Evolutionary conservation across 495 filamentous ascomycete genomes (phyloP).

Genomic region (Penicillium salamii): DNA sequence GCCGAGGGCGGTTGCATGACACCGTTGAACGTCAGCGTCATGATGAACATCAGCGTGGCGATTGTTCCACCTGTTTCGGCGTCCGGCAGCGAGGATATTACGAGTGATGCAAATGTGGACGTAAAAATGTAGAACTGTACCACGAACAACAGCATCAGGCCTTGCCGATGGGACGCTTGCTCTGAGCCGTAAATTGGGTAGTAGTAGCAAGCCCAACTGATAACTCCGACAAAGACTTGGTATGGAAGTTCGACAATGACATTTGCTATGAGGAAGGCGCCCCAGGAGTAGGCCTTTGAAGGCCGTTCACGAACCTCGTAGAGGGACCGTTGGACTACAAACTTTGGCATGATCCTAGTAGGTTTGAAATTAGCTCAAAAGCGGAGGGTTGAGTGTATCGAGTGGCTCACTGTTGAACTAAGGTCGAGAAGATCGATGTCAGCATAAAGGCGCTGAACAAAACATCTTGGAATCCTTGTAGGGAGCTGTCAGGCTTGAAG

Average conservation of each 20-base stretch:
- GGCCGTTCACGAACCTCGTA: slow-evolving; percentile 69
- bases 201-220: slow-evolving; percentile 63
- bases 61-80: slow-evolving; percentile 56
- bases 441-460: slow-evolving; percentile 84
- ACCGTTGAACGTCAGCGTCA: slow-evolving; percentile 62
- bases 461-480: slow-evolving; percentile 80
- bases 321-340: slow-evolving; percentile 60
- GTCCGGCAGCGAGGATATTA: slow-evolving; percentile 48
- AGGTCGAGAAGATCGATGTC: slow-evolving; percentile 69
- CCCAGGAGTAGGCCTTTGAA: slow-evolving; percentile 71
- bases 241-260: slow-evolving; percentile 75
- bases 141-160: slow-evolving; percentile 52
- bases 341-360: slow-evolving; percentile 67
- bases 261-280: slow-evolving; percentile 64
- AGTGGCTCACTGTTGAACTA: slow-evolving; percentile 50
- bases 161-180: slow-evolving; percentile 38
- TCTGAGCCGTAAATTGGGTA: slow-evolving; percentile 48
- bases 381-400: neutral
- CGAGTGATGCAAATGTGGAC: slow-evolving; percentile 62
- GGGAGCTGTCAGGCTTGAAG: slow-evolving; percentile 63
- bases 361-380: neutral
- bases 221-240: slow-evolving; percentile 55
- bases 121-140: slow-evolving; percentile 67
- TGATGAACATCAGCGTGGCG: slow-evolving; percentile 58
- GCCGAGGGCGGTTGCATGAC: slow-evolving; percentile 51